Percentiles rank a stretch among this genome's conserved stretches.
These are phyloP conservation scores for Populus hybrid DNA, from an alignment of 441 rosid species.

Conservation along the genomic window DNA sequence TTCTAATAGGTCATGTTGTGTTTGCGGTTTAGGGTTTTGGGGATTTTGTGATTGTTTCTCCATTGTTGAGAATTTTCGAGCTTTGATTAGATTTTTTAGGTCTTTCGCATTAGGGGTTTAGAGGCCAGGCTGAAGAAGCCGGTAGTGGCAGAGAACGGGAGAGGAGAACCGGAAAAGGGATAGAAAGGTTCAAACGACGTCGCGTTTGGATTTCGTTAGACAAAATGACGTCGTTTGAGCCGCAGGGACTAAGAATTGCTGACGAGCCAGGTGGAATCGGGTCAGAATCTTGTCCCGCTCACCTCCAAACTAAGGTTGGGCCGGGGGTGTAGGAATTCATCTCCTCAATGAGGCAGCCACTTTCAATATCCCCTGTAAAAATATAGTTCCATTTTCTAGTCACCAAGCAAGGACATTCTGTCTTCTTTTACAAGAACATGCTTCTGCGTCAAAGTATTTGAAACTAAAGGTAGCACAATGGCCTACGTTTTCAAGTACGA, in stretches of 20 bases:
- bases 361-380: not conserved
- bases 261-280: not conserved
- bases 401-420: not conserved
- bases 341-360: not conserved
- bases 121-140: not conserved
- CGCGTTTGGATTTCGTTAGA: not conserved
- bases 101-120: not conserved
- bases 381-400: not conserved
- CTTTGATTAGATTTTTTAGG: not conserved
- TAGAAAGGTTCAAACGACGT: not conserved
- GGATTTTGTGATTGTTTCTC: not conserved
- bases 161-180: not conserved
- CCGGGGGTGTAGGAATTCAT: not conserved
- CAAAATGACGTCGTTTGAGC: not conserved
- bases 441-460: not conserved
- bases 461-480: not conserved
- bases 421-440: not conserved
- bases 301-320: not conserved
- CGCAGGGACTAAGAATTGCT: not conserved
- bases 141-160: not conserved
- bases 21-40: not conserved
- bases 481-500: not conserved
- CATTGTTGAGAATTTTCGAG: not conserved
- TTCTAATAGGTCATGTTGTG: slow-evolving; percentile 22
- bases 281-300: not conserved